phyloP scores from a whole-genome alignment of 2,329 filamentous ascomycete species.

The Monosporascus sp. region DNA sequence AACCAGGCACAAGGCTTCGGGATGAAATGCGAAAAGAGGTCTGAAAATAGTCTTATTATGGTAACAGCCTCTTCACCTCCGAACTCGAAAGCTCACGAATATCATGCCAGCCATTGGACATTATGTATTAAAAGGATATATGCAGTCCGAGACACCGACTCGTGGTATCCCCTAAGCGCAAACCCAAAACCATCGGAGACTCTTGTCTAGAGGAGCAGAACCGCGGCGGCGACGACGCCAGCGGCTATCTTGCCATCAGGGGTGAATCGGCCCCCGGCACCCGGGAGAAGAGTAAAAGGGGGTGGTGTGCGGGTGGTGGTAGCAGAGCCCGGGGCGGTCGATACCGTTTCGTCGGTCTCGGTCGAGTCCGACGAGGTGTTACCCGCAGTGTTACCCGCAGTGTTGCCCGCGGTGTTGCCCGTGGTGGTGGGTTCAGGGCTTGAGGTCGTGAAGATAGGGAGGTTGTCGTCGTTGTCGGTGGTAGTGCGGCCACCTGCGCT shows the following conservation, averaged over 20 bases:
- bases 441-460: not conserved
- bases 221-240: slow-evolving; percentile 13
- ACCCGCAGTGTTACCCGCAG: not conserved
- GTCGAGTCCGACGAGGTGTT: too few relatives aligned
- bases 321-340: not conserved
- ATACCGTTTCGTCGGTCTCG: not conserved
- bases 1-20: too few relatives aligned
- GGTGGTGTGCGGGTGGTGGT: not conserved
- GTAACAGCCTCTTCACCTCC: too few relatives aligned
- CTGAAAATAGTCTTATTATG: too few relatives aligned
- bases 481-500: slow-evolving; percentile 6
- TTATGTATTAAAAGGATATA: too few relatives aligned
- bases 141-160: too few relatives aligned
- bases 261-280: slow-evolving; percentile 10
- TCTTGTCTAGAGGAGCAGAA: slow-evolving; percentile 4
- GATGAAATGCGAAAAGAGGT: too few relatives aligned
- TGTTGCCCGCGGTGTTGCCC: not conserved
- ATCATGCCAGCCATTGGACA: too few relatives aligned
- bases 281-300: slow-evolving; percentile 2
- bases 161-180: too few relatives aligned
- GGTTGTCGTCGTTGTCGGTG: not conserved
- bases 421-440: not conserved
- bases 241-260: slow-evolving; percentile 13
- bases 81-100: too few relatives aligned
- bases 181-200: too few relatives aligned